Percentiles rank a stretch among this genome's conserved stretches.
Conservation (phyloP, 495 filamentous ascomycete species). For the Penicillium subrubescens region DNA sequence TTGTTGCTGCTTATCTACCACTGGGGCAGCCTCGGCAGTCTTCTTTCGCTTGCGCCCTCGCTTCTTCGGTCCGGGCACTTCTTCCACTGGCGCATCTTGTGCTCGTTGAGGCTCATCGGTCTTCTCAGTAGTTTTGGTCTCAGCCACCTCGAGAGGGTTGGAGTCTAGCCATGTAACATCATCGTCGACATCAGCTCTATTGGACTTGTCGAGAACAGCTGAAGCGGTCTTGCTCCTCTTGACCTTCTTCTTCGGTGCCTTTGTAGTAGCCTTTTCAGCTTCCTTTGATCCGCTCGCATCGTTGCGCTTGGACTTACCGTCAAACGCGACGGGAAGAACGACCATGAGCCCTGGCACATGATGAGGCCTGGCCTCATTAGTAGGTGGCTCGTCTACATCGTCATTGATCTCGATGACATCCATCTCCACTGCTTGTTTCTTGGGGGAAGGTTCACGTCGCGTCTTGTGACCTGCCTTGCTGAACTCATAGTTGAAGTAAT, state of each 20-base stretch:
- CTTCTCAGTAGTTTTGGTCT: background rate
- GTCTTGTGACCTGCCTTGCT: conserved; percentile 23
- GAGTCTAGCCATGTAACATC: conserved; percentile 46
- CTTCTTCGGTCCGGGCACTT: conserved; percentile 38
- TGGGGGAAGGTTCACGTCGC: conserved; percentile 27
- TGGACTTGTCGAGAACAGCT: conserved; percentile 28
- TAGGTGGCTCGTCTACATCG: conserved; percentile 8
- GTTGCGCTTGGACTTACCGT: background rate
- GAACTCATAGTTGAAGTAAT: conserved; percentile 7
- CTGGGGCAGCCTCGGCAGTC: conserved; percentile 9
- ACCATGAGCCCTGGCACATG: background rate
- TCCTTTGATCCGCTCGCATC: background rate
- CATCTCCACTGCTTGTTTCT: background rate
- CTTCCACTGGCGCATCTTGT: conserved; percentile 1
- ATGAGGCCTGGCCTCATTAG: conserved; percentile 5
- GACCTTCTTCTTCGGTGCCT: conserved; percentile 37
- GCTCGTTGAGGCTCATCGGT: background rate
- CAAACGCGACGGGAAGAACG: background rate
- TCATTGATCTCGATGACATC: conserved; percentile 11
- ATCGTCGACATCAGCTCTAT: conserved; percentile 32
- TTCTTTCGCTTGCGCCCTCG: conserved; percentile 51
- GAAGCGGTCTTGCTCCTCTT: conserved; percentile 46
- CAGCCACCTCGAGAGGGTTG: conserved; percentile 17
- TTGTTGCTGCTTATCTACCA: conserved; percentile 2
- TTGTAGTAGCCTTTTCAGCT: background rate